A percentile compares a stretch with the other conserved stretches of the same genome.
Conservation (phyloP, 225 moss, liverwort and hornwort species). For the Straminergon stramineum region DNA sequence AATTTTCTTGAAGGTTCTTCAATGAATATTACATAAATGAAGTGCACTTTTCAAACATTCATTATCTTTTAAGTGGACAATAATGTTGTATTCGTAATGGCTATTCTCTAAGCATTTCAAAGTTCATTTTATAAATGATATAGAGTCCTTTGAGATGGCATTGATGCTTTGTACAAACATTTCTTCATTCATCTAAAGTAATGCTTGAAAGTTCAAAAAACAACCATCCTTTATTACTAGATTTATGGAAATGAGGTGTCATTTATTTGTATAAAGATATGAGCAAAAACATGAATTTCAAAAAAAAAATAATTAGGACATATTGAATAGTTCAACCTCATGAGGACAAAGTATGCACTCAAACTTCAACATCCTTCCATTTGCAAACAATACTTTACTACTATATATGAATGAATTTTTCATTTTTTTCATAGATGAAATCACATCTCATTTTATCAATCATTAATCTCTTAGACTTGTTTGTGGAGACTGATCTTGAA, state of each 20-base stretch:
- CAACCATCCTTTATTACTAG: accelerated
- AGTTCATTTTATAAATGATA: neutral
- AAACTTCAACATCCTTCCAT: neutral
- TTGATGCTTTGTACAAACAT: neutral
- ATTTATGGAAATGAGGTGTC: neutral
- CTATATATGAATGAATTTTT: neutral
- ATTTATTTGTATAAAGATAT: neutral
- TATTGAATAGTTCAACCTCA: neutral
- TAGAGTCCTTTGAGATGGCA: neutral
- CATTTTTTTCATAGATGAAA: neutral
- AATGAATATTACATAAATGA: too few relatives aligned
- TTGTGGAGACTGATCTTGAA: neutral
- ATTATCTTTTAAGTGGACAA: too few relatives aligned
- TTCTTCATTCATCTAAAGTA: neutral
- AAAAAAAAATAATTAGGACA: neutral
- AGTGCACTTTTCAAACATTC: too few relatives aligned
- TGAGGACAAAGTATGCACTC: neutral
- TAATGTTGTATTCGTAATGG: neutral
- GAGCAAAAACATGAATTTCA: neutral
- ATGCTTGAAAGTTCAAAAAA: neutral
- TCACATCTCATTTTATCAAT: neutral
- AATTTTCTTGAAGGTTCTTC: too few relatives aligned
- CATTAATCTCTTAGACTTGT: neutral
- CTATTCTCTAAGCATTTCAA: neutral
- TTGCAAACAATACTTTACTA: neutral